Evolutionary conservation across 345 rosid species (phyloP).

Genomic region (Sonneratia caseolaris): DNA sequence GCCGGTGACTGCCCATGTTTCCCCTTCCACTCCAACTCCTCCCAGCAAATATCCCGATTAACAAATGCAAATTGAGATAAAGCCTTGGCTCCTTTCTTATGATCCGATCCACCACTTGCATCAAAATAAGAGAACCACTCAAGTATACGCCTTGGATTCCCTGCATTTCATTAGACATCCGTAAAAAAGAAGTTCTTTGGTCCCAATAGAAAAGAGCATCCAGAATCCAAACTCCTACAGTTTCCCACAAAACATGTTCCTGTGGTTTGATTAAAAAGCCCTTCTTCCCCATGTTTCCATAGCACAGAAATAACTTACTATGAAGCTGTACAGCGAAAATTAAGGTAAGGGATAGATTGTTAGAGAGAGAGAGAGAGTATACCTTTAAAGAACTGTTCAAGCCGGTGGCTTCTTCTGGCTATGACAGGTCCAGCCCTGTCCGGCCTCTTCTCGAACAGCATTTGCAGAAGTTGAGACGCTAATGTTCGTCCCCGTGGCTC

Average conservation of each 20-base stretch:
- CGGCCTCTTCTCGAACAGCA: constrained; percentile 52
- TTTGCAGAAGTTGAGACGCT: constrained; percentile 50
- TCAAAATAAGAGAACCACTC: constrained; percentile 74
- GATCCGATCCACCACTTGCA: constrained; percentile 49
- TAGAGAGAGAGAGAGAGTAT: neutral
- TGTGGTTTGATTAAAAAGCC: neutral
- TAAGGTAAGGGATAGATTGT: neutral
- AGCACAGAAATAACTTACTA: neutral
- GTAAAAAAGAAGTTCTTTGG: neutral
- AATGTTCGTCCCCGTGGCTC: constrained; percentile 29
- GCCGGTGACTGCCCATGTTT: constrained; percentile 98
- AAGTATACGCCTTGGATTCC: constrained; percentile 39
- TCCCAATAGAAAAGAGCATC: neutral
- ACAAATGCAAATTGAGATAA: constrained; percentile 77
- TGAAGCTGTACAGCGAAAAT: neutral
- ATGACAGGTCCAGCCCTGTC: constrained; percentile 39
- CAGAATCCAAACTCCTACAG: neutral
- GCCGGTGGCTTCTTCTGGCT: constrained; percentile 49
- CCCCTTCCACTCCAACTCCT: constrained; percentile 91
- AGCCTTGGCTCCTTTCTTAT: constrained; percentile 77
- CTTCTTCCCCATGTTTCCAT: too few relatives aligned
- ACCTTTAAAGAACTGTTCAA: constrained; percentile 74
- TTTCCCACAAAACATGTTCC: neutral
- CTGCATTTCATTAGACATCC: constrained; percentile 25
- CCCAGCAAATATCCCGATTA: constrained; percentile 92